phyloP scores from a whole-genome alignment of 2,329 filamentous ascomycete species.

The Alternaria sp. region DNA sequence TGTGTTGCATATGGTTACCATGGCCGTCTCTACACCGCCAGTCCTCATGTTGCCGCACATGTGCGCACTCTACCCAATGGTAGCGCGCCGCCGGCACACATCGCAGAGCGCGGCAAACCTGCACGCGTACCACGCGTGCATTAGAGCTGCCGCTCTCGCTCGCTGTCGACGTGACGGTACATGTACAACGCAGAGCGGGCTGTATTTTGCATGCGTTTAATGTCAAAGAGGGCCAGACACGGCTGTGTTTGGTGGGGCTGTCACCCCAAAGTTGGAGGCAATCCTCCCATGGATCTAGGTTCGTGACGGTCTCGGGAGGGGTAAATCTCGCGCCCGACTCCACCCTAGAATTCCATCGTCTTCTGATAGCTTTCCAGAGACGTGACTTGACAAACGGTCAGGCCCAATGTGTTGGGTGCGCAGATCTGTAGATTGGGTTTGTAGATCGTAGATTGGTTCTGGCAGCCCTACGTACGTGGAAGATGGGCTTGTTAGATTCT shows the following conservation, averaged over 20 bases:
- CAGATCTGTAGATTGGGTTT: slow-evolving; percentile 1
- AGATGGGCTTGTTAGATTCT: slow-evolving; percentile 10
- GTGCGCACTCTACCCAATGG: slow-evolving; percentile 13
- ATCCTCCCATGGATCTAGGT: slow-evolving; percentile 12
- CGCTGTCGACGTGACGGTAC: slow-evolving; percentile 21
- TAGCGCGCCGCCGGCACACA: slow-evolving; percentile 16
- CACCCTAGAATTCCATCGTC: slow-evolving; percentile 3
- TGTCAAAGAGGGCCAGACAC: slow-evolving; percentile 1
- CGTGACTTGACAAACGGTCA: slow-evolving; percentile 6
- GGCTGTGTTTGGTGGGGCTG: slow-evolving; percentile 20
- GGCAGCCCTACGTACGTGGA: slow-evolving; percentile 9
- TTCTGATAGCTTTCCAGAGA: slow-evolving; percentile 12
- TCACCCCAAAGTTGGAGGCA: slow-evolving; percentile 10
- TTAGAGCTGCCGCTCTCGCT: slow-evolving; percentile 27
- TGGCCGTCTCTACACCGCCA: slow-evolving; percentile 36
- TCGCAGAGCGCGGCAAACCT: slow-evolving; percentile 32
- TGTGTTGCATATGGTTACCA: slow-evolving; percentile 12
- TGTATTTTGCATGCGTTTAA: slow-evolving; percentile 22
- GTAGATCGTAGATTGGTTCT: slow-evolving; percentile 3
- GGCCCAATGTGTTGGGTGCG: slow-evolving; percentile 6
- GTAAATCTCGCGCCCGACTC: slow-evolving; percentile 9
- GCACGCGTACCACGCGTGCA: slow-evolving; percentile 30
- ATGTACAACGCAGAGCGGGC: slow-evolving; percentile 37
- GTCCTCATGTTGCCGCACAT: slow-evolving; percentile 27
- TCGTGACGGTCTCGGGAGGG: slow-evolving; percentile 19